Evolutionary conservation across 306 rosid species (phyloP), one percentile per base, ranked within the genome.

Genomic region (Vigna mungo): DNA sequence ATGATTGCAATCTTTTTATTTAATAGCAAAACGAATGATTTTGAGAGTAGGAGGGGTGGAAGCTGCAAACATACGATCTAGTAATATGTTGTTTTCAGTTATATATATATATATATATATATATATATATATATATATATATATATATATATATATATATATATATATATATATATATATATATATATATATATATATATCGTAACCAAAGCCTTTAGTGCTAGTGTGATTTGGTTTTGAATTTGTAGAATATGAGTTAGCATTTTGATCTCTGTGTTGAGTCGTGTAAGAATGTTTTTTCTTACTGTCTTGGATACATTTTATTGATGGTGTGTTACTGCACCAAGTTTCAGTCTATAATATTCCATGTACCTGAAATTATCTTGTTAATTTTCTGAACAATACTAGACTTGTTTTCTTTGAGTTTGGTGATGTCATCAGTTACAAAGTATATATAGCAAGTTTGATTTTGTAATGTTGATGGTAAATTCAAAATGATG

Each of bases 211-310:
- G 32, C 44, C 12, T 30, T 71, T 16, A 68, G 49, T 41, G 72
- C 47, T 43, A 6, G 37, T 51, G 20, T 72, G 66, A 48, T 67
- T 67, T 59, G 54, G 80, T 30, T 61, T 80, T 59, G 54, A 78
- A 39, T 61, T 80, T 73, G 53, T 48, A 51, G 75, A 18, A 47
- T 20, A 20, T 17, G 27, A 16, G 41, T 44, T 25, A n/a, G 23
- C 43, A 36, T 54, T 27, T 64, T 81, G 56, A 67, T 18, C 6
- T 63, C 3, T 60, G 15, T 54, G 48, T 82, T 37, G 37, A 70
- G 37, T 66, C 63, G 23, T 62, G 71, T 72, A 49, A 23, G 63
- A 72, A 18, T 52, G 13, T 20, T 46, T 39, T 81, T 48, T 46
- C 14, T 49, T 16, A 53, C 64, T 68, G 9, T 51, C 48, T 68